These are phyloP conservation scores for Boletus tylopilopsis DNA, from an alignment of 768 basidiomycete genomes.

Conservation along the genomic window DNA sequence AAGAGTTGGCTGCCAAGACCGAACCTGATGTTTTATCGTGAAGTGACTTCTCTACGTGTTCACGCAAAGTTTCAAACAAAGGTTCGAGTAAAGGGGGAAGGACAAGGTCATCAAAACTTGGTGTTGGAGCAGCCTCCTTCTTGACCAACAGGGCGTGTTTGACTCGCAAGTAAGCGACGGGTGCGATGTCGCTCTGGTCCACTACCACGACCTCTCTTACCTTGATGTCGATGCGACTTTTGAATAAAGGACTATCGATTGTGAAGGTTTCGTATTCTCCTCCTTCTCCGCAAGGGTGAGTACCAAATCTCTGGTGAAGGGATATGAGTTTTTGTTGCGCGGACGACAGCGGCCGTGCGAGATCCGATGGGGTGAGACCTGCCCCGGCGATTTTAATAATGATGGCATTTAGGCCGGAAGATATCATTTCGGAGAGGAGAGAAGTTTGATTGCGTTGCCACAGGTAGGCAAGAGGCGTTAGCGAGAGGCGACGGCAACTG, in stretches of 20 bases:
- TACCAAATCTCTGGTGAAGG: slow-evolving; percentile 78
- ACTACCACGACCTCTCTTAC: slow-evolving; percentile 72
- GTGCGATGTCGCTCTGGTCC: slow-evolving; percentile 78
- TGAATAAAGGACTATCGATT: slow-evolving; percentile 86
- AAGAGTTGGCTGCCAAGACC: neutral
- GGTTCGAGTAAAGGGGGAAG: slow-evolving; percentile 49
- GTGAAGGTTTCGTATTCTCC: slow-evolving; percentile 98
- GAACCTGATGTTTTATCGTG: neutral
- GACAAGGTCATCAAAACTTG: slow-evolving; percentile 24
- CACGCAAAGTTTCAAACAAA: slow-evolving; percentile 15
- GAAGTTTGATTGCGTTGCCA: slow-evolving; percentile 93
- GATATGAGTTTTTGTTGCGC: slow-evolving; percentile 71
- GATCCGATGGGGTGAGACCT: slow-evolving; percentile 72
- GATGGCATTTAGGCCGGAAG: slow-evolving; percentile 71
- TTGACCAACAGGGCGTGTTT: slow-evolving; percentile 59
- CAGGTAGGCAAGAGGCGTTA: slow-evolving; percentile 82
- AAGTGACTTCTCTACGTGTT: slow-evolving; percentile 12
- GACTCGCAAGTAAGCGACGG: slow-evolving; percentile 88
- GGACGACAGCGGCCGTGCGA: slow-evolving; percentile 69
- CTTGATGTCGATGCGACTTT: slow-evolving; percentile 63
- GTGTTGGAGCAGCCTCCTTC: slow-evolving; percentile 38
- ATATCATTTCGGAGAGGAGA: slow-evolving; percentile 84
- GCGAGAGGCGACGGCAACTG: slow-evolving; percentile 76
- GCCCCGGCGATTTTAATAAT: slow-evolving; percentile 97
- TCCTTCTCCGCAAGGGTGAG: slow-evolving; percentile 95